Base-by-base conservation (phyloP, 2,329 filamentous ascomycete genomes). In the Fusarium acutatum region DNA sequence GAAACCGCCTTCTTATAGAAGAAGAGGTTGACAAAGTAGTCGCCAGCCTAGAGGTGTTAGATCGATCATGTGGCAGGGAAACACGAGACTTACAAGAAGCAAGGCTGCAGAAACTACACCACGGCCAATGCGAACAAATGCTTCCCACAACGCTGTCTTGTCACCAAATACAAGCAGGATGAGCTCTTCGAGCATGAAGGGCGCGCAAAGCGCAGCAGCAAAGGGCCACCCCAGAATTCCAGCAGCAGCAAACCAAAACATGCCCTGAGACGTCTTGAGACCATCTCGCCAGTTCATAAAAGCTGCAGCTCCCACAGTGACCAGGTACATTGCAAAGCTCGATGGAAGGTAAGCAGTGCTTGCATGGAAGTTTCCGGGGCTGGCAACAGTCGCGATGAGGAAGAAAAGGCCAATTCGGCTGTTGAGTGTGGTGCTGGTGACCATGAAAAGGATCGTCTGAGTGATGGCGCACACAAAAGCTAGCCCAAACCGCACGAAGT, bases 311-410 rank as follows among this genome's bases (percentile, higher is more conserved):
- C 95, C 96, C 13, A 98, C 86, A 88, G 96, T 96, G 20, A 90
- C 91, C 67, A 91, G 93, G 81, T 97, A 98, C 96, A 99, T 99
- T 79, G 96, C 93, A 79, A 99, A 99, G 81, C 93, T 97, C 14
- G 95, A 97, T 1, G 96, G 96, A 10, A 99, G 86, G 79, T 94
- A 98, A 11, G 96, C 91, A 4, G 93, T 89, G 64, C 94, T 94
- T 9, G 96, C 93, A 82, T 98, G 94, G 80, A 97, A 98, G 88
- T 97, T 97, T 47, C 96, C 96, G 0, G 96, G 94, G 70, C 93
- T 97, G 65, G 92, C 91, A 56, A 94, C 84, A 67, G 93, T 91
- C 47, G 93, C 90, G 69, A 96, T 85, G 67, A 97, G 84, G 82
- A 97, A 98, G 79, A 97, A 90, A 9, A 97, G 84, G 17, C 94